Evolutionary conservation across 1,139 yeast genomes (phyloP).

Genomic region (Pichia cactophila): DNA sequence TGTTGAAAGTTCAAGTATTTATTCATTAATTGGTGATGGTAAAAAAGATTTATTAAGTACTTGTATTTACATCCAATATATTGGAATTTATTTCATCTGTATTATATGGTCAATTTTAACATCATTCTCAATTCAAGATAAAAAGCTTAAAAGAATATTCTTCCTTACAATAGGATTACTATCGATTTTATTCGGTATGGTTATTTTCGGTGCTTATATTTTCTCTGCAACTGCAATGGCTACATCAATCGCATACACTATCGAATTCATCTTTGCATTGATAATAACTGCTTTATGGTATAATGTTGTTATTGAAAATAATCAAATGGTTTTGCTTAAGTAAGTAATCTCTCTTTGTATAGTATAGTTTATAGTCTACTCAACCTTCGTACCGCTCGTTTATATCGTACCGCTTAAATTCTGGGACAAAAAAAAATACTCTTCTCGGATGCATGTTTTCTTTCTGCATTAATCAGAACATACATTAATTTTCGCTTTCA

Average conservation of each 20-base stretch:
- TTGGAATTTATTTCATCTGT: constrained; percentile 15
- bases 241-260: constrained; percentile 19
- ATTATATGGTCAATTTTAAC: constrained; percentile 18
- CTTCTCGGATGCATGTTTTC: no score
- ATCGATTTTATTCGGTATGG: constrained; percentile 10
- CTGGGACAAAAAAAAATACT: no score
- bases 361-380: background rate
- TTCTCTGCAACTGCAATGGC: constrained; percentile 13
- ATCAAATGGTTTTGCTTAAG: background rate
- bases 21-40: constrained; percentile 22
- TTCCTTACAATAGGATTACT: constrained; percentile 16
- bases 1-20: constrained; percentile 23
- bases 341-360: background rate
- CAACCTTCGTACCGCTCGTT: background rate
- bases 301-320: constrained; percentile 17
- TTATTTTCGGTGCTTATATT: constrained; percentile 13
- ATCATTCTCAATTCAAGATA: constrained; percentile 9
- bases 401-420: background rate
- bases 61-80: constrained; percentile 21
- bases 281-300: constrained; percentile 23
- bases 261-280: constrained; percentile 18
- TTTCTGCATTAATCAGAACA: no score
- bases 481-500: background rate
- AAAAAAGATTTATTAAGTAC: constrained; percentile 18
- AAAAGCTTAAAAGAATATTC: constrained; percentile 13